Evolutionary conservation across 2,329 filamentous ascomycete genomes (phyloP).

Genomic region (Fusarium vanettenii): DNA sequence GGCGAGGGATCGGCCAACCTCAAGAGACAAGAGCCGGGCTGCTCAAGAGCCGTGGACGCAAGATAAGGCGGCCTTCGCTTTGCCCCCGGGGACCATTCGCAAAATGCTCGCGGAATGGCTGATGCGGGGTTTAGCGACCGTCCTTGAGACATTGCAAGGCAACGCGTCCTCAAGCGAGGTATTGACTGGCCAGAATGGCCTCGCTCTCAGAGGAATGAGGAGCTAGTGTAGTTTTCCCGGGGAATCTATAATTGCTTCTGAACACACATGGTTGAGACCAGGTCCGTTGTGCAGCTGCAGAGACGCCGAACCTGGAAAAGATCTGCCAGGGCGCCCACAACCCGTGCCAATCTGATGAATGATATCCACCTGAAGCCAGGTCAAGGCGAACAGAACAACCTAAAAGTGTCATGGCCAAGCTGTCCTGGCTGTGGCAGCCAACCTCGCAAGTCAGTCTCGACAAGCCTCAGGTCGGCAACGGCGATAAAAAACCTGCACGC

Average conservation of each 20-base stretch:
- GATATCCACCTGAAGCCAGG: background rate
- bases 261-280: slow-evolving; percentile 20
- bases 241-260: slow-evolving; percentile 49
- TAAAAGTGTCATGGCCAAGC: background rate
- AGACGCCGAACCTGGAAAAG: slow-evolving; percentile 7
- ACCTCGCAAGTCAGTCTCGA: background rate
- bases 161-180: slow-evolving; percentile 7
- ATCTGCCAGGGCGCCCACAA: slow-evolving; percentile 12
- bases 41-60: background rate
- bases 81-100: background rate
- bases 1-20: background rate
- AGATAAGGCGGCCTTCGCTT: slow-evolving; percentile 1
- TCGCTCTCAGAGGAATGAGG: slow-evolving; percentile 18
- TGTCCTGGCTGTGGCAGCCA: background rate
- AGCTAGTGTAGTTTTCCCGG: slow-evolving; percentile 45
- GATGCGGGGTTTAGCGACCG: slow-evolving; percentile 32
- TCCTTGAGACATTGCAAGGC: slow-evolving; percentile 25
- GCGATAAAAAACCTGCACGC: slow-evolving; percentile 22
- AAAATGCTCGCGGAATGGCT: slow-evolving; percentile 14
- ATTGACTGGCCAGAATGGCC: slow-evolving; percentile 19
- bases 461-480: slow-evolving; percentile 11
- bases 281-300: slow-evolving; percentile 19
- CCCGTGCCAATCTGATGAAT: background rate
- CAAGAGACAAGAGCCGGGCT: background rate
- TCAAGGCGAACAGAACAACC: slow-evolving; percentile 13